Conservation (phyloP, 192 early-diverging fungal genomes). For the Backusella tarrabulga region DNA sequence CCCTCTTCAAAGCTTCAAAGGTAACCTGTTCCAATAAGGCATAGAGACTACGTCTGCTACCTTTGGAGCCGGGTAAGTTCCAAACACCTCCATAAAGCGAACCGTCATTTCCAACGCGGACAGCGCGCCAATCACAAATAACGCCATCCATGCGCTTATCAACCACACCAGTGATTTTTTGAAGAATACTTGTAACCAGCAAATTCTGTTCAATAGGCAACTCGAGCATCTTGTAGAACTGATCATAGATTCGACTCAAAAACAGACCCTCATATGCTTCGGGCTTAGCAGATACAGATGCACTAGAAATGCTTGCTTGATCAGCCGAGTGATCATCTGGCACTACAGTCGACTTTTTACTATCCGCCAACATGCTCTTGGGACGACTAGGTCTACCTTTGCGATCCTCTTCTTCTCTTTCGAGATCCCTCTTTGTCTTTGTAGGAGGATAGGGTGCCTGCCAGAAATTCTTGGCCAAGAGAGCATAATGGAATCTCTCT, state of each 20-base stretch:
- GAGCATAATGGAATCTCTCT: constrained; percentile 37
- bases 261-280: constrained; percentile 54
- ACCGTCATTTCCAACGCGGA: constrained; percentile 33
- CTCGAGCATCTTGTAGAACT: constrained; percentile 41
- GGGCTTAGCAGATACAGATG: background rate
- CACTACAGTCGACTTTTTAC: background rate
- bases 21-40: constrained; percentile 37
- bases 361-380: constrained; percentile 13
- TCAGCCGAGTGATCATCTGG: constrained; percentile 18
- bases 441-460: constrained; percentile 34
- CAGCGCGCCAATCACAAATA: constrained; percentile 36
- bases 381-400: constrained; percentile 26
- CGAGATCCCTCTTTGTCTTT: constrained; percentile 24
- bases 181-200: constrained; percentile 54
- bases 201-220: constrained; percentile 59
- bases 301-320: constrained; percentile 10
- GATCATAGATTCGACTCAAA: constrained; percentile 43
- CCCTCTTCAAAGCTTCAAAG: constrained; percentile 38
- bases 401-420: constrained; percentile 30
- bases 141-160: constrained; percentile 43
- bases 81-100: constrained; percentile 33
- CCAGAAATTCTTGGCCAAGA: constrained; percentile 39
- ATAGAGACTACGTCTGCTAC: constrained; percentile 33
- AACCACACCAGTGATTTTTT: constrained; percentile 47
- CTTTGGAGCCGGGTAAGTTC: constrained; percentile 18